Percentiles rank a stretch among this genome's conserved stretches.
These are phyloP conservation scores for Bryum argenteum DNA, from an alignment of 225 moss, liverwort and hornwort species.

Conservation along the genomic window DNA sequence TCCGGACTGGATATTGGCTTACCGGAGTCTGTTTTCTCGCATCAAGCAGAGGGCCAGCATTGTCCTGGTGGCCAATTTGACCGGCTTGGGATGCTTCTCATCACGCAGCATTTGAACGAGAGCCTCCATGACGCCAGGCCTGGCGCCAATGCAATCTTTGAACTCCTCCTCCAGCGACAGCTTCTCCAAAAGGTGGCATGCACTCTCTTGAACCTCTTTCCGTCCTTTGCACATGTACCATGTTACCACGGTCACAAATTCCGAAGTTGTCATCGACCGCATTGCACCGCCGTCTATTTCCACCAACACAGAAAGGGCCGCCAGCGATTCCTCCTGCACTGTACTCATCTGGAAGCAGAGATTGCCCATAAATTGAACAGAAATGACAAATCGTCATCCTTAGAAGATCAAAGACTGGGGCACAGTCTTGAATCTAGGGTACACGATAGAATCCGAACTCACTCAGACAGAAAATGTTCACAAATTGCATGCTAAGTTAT, in stretches of 20 bases:
- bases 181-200: conserved; percentile 43
- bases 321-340: conserved; percentile 32
- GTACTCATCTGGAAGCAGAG: background rate
- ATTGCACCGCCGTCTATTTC: conserved; percentile 32
- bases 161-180: conserved; percentile 45
- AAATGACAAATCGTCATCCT: no score
- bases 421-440: no score
- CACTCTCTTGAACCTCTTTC: conserved; percentile 36
- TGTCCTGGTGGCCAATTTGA: conserved; percentile 46
- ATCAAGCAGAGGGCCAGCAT: conserved; percentile 49
- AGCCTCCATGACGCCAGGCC: conserved; percentile 34
- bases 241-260: conserved; percentile 39
- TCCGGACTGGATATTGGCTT: background rate
- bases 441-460: no score
- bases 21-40: conserved; percentile 45
- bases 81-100: conserved; percentile 38
- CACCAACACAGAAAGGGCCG: conserved; percentile 36
- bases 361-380: no score
- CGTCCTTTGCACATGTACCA: conserved; percentile 39
- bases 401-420: no score
- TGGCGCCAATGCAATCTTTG: conserved; percentile 41
- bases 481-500: no score
- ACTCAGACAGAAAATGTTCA: no score
- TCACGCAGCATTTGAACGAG: conserved; percentile 34
- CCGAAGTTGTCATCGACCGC: conserved; percentile 34